Evolutionary conservation across 441 rosid genomes (phyloP).

Genomic region (Mallotus japonicus): DNA sequence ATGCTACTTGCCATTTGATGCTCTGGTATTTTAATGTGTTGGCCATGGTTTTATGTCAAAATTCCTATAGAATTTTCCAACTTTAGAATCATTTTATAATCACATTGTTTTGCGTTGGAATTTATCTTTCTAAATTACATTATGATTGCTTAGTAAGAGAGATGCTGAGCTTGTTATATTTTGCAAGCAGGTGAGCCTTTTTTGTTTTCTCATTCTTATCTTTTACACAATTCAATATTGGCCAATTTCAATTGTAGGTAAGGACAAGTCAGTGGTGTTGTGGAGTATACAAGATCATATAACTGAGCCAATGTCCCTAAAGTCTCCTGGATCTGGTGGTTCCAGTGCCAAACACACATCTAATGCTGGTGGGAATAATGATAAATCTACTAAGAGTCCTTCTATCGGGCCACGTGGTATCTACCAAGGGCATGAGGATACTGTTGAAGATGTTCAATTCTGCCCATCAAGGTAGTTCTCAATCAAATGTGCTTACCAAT

Average conservation of each 20-base stretch:
- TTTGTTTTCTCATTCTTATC: neutral
- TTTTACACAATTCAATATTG: too few species aligned
- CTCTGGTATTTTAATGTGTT: neutral
- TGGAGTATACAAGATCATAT: slow-evolving; percentile 63
- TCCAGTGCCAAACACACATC: slow-evolving; percentile 32
- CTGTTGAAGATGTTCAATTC: slow-evolving; percentile 59
- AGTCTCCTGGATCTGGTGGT: slow-evolving; percentile 43
- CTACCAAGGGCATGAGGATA: slow-evolving; percentile 51
- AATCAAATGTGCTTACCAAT: neutral
- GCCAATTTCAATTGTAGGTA: slow-evolving; percentile 30
- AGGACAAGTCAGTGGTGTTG: slow-evolving; percentile 81
- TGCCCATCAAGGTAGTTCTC: slow-evolving; percentile 48
- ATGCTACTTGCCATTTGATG: neutral
- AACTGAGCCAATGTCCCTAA: slow-evolving; percentile 32
- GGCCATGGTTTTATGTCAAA: neutral
- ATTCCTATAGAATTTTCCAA: neutral
- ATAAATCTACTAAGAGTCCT: slow-evolving; percentile 33
- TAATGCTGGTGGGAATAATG: slow-evolving; percentile 44
- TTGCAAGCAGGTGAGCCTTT: neutral
- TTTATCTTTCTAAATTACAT: neutral
- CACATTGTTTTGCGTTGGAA: neutral
- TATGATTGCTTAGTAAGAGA: neutral
- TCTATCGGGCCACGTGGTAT: slow-evolving; percentile 46
- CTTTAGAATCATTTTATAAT: neutral
- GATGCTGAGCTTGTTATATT: neutral